phyloP scores from a whole-genome alignment of 768 basidiomycete species.

The Suillus occidentalis region DNA sequence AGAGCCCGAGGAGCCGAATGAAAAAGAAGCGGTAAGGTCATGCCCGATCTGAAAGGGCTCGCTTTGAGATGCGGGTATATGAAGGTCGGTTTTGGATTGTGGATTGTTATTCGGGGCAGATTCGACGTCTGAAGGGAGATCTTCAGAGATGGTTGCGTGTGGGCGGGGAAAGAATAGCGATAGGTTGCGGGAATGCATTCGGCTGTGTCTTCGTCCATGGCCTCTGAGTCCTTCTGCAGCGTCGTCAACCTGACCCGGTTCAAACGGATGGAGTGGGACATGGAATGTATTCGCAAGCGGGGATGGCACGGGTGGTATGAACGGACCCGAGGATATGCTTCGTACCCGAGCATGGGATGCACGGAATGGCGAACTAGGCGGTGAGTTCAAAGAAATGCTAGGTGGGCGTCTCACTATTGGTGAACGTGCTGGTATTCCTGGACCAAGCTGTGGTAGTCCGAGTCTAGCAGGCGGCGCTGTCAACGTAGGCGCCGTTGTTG shows the following conservation, averaged over 20 bases:
- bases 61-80: conserved; percentile 41
- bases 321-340: conserved; percentile 35
- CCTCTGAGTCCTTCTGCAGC: conserved; percentile 1
- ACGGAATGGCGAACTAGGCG: conserved; percentile 34
- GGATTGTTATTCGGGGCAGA: conserved; percentile 35
- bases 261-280: conserved; percentile 23
- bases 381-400: conserved; percentile 22
- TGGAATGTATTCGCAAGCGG: conserved; percentile 17
- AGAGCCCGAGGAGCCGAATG: conserved; percentile 40
- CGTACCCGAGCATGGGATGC: conserved; percentile 32
- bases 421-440: conserved; percentile 23
- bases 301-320: neutral
- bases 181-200: conserved; percentile 88
- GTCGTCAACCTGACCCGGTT: conserved; percentile 23
- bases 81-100: conserved; percentile 31
- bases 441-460: conserved; percentile 22
- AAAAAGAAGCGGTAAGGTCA: conserved; percentile 57
- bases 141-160: conserved; percentile 63
- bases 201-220: conserved; percentile 52
- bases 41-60: conserved; percentile 33
- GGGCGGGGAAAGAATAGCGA: conserved; percentile 88
- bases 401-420: conserved; percentile 25
- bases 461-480: conserved; percentile 19
- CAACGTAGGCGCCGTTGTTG: conserved; percentile 10
- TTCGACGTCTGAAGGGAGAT: conserved; percentile 49